phyloP scores from a whole-genome alignment of 116 monocot genomes.

The Thalassia testudinum region DNA sequence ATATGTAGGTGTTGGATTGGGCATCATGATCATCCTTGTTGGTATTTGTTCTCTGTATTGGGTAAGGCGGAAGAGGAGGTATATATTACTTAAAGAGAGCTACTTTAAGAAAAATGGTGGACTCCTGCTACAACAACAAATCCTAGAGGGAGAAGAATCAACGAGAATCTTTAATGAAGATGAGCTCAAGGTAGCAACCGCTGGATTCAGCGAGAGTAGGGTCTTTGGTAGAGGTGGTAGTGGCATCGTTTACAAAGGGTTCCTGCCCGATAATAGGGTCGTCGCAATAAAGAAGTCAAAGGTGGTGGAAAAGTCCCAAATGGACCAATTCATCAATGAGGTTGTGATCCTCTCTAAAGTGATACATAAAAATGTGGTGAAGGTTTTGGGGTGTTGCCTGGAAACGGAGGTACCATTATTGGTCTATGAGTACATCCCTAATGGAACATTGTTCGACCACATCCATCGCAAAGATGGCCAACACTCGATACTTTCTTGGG shows the following conservation, averaged over 20 bases:
- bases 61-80: slow-evolving; percentile 21
- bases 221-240: slow-evolving; percentile 29
- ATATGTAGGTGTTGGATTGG: slow-evolving; percentile 30
- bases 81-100: slow-evolving; percentile 16
- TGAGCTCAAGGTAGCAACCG: slow-evolving; percentile 22
- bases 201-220: slow-evolving; percentile 14
- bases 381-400: slow-evolving; percentile 25
- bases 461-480: background rate
- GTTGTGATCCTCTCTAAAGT: slow-evolving; percentile 19
- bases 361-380: slow-evolving; percentile 26
- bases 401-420: slow-evolving; percentile 25
- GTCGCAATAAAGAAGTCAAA: slow-evolving; percentile 34
- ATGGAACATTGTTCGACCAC: slow-evolving; percentile 14
- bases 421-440: slow-evolving; percentile 33
- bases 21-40: slow-evolving; percentile 16
- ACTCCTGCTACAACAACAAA: slow-evolving; percentile 22
- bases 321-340: slow-evolving; percentile 30
- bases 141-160: slow-evolving; percentile 5
- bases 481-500: background rate
- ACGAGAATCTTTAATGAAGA: slow-evolving; percentile 15
- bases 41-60: slow-evolving; percentile 14
- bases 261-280: background rate
- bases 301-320: slow-evolving; percentile 3
- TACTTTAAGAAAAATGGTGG: slow-evolving; percentile 54
- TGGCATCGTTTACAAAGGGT: slow-evolving; percentile 33